Percentiles rank a stretch among this genome's conserved stretches.
Conservation (phyloP, 2,329 filamentous ascomycete species). For the Blumeria graminis region DNA sequence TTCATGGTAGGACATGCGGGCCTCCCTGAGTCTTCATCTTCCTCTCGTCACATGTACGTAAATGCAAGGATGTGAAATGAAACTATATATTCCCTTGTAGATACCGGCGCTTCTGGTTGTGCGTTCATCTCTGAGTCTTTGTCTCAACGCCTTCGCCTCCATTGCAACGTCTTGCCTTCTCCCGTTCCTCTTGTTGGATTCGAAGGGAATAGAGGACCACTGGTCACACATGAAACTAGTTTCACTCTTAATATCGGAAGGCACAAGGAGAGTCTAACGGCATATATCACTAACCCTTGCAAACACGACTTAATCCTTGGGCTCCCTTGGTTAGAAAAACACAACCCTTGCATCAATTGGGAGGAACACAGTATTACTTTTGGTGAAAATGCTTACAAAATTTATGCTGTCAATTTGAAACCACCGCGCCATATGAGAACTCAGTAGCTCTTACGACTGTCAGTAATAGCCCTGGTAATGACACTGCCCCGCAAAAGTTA, state of each 20-base stretch:
- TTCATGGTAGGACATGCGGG: not conserved
- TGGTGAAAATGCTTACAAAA: not conserved
- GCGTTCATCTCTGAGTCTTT: not conserved
- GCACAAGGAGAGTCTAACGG: not conserved
- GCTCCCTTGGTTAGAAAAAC: not conserved
- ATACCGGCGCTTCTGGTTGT: conserved; percentile 1
- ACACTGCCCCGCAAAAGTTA: no score
- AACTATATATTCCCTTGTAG: not conserved
- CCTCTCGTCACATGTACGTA: not conserved
- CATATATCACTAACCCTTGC: not conserved
- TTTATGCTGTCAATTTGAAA: not conserved
- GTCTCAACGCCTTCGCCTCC: not conserved
- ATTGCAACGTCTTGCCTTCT: not conserved
- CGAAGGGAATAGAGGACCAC: not conserved
- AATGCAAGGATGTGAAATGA: not conserved
- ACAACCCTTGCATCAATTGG: not conserved
- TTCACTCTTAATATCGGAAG: not conserved
- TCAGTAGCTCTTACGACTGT: not conserved
- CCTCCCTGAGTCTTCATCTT: not conserved
- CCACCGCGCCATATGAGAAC: not conserved
- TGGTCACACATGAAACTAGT: not conserved
- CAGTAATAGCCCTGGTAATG: no score
- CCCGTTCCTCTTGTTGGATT: not conserved
- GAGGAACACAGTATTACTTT: not conserved
- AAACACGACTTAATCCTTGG: not conserved